Evolutionary conservation across 1,284 basidiomycete genomes (phyloP).

Genomic region (Termitomyces sp.): DNA sequence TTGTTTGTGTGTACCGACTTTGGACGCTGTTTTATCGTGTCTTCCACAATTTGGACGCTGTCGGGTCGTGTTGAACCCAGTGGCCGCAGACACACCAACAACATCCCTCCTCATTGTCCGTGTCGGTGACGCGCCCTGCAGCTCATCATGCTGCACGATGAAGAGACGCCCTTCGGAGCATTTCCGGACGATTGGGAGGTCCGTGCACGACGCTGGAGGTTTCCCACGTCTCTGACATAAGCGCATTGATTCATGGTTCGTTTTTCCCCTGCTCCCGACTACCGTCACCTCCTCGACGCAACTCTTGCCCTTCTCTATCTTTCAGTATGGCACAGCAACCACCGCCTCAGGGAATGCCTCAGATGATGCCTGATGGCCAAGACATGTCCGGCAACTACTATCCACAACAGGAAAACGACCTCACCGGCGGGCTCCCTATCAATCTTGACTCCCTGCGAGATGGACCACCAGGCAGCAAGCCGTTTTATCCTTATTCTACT

Average conservation of each 20-base stretch:
- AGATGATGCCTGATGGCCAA: slow-evolving; percentile 44
- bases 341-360: slow-evolving; percentile 36
- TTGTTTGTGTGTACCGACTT: slow-evolving; percentile 62
- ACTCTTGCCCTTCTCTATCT: slow-evolving; percentile 19
- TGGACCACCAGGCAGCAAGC: slow-evolving; percentile 78
- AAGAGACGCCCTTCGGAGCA: slow-evolving; percentile 6
- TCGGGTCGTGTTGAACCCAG: slow-evolving; percentile 55
- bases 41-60: slow-evolving; percentile 65
- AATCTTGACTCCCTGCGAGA: slow-evolving; percentile 79
- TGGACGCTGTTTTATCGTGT: slow-evolving; percentile 69
- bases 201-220: slow-evolving; percentile 35
- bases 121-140: slow-evolving; percentile 8
- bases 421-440: slow-evolving; percentile 75
- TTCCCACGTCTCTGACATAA: slow-evolving; percentile 47
- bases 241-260: slow-evolving; percentile 36
- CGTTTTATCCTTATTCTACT: slow-evolving; percentile 83
- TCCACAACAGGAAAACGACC: slow-evolving; percentile 59
- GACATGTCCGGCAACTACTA: slow-evolving; percentile 63
- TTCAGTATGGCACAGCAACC: slow-evolving; percentile 36
- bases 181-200: slow-evolving; percentile 25
- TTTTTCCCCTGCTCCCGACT: slow-evolving; percentile 35
- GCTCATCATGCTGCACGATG: slow-evolving; percentile 14
- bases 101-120: slow-evolving; percentile 24
- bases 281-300: slow-evolving; percentile 31
- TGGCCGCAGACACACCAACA: slow-evolving; percentile 40